Evolutionary conservation across 352 stramenopile genomes (phyloP), one percentile per base, ranked within the genome.

Genomic region (Phytophthora sp.): DNA sequence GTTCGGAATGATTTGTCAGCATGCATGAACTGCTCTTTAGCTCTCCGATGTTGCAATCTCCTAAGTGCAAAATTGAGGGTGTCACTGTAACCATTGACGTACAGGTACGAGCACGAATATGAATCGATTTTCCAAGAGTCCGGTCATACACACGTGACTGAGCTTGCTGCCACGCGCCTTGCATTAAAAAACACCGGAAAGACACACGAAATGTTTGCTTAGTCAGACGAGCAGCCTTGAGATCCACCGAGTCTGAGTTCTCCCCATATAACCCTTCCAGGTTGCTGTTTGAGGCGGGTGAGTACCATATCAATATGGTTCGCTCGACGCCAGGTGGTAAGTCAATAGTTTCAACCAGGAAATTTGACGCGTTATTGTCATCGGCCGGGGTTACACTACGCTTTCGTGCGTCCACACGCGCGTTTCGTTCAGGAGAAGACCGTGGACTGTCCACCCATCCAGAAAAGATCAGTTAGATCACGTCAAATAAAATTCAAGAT

Each of bases 281-380:
- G 45, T 67, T 77, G 30, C 61, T 72, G 31, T 65, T 81, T 15
- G 76, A 70, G 23, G 64, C 49, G 0, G 87, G 87, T 34, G 77
- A 82, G 56, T 96, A 96, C 88, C 87, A 96, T 49, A 96, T 82
- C 21, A 95, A 72, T 54, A 96, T 94, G n/a, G 85, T 96, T 15
- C 88, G 82, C 60, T 96, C 88, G 9, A 93, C 79, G 23, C 88
- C 88, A 54, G 88, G 88, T 17, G 87, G 74, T n/a, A 96, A 52
- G 52, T 95, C 87, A 50, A 96, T 80, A 6, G 82, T 95, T 69
- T 96, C 88, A 21, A 96, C 87, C 26, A 95, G 61, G 44, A 92
- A 96, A 55, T 96, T 96, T 0, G 87, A 88, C n/a, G 72, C 81
- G 50, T 64, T 90, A 21, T 70, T 76, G 24, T 91, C 85, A 27